A percentile compares a stretch with the other conserved stretches of the same genome.
phyloP scores from a whole-genome alignment of 768 basidiomycete species.

The Mycena belliarum region DNA sequence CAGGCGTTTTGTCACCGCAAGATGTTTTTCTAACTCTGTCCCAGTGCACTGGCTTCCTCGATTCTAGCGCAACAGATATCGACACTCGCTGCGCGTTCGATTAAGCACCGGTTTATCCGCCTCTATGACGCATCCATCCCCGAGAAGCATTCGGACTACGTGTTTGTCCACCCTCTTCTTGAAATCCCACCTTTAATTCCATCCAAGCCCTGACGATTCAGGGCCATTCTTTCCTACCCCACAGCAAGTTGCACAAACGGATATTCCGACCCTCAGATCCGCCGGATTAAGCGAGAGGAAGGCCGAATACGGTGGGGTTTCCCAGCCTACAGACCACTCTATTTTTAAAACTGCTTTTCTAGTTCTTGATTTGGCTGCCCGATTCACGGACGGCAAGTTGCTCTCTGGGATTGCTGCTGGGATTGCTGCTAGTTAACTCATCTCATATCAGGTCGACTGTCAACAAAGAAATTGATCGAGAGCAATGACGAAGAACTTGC shows the following conservation, averaged over 20 bases:
- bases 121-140: slow-evolving; percentile 75
- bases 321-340: background rate
- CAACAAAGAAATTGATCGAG: slow-evolving; percentile 66
- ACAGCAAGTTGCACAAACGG: slow-evolving; percentile 61
- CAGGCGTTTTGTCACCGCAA: slow-evolving; percentile 28
- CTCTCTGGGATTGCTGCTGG: background rate
- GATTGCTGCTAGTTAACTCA: background rate
- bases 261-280: slow-evolving; percentile 57
- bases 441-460: slow-evolving; percentile 54
- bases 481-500: slow-evolving; percentile 78
- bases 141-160: slow-evolving; percentile 59
- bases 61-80: slow-evolving; percentile 76
- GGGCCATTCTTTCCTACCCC: slow-evolving; percentile 72
- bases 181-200: slow-evolving; percentile 1
- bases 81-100: slow-evolving; percentile 83
- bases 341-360: background rate
- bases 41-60: slow-evolving; percentile 67
- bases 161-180: slow-evolving; percentile 37
- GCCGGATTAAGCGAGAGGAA: slow-evolving; percentile 86
- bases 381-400: slow-evolving; percentile 67
- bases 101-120: slow-evolving; percentile 76
- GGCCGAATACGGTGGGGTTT: slow-evolving; percentile 25
- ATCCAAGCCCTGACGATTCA: slow-evolving; percentile 23
- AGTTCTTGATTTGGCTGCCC: slow-evolving; percentile 79
- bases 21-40: background rate